Evolutionary conservation across 148 eudicot genomes (phyloP), one percentile per base, ranked within the genome.

Genomic region (Hydrangea macrophylla): DNA sequence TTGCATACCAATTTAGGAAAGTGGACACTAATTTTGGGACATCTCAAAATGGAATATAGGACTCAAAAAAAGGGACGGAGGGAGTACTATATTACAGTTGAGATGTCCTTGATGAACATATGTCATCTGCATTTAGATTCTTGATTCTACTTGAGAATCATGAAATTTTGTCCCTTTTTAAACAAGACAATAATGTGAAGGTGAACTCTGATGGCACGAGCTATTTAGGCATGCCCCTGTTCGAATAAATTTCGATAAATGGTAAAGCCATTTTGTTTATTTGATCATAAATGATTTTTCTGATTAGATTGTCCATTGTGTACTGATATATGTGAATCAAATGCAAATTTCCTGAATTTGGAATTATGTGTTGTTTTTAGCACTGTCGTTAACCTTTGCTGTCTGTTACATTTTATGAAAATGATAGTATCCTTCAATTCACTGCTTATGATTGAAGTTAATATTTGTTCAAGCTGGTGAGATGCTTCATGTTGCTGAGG

Each of bases 401-500:
- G 66, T n/a, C 58, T 36, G 31, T 58, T 58, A n/a, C 53, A 7
- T n/a, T n/a, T n/a, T n/a, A n/a, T n/a, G n/a, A n/a, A n/a, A 13
- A 56, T 22, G 60, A 15, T 57, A 13, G 0, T 69, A 58, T 62
- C 28, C 23, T 62, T n/a, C n/a, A 8, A 31, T 58, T 58, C 31
- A 42, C 53, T 27, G 22, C 67, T 63, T 66, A 69, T 58, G 26
- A 30, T 40, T 64, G 30, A 65, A 51, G n/a, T 67, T 33, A 25
- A 54, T 60, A 60, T 75, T 65, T 76, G 44, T 30, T 83, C 74
- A 67, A 90, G 98, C 98, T 69, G 98, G 98, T 45, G 98, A 93
- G 84, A 93, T 93, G 98, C 96, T 93, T 70, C 96, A 93, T 74
- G 98, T 93, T 62, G 96, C 96, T 11, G 96, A 93, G 75, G 96